phyloP scores from a whole-genome alignment of 352 stramenopile species.

The Phytopythium aichiense region DNA sequence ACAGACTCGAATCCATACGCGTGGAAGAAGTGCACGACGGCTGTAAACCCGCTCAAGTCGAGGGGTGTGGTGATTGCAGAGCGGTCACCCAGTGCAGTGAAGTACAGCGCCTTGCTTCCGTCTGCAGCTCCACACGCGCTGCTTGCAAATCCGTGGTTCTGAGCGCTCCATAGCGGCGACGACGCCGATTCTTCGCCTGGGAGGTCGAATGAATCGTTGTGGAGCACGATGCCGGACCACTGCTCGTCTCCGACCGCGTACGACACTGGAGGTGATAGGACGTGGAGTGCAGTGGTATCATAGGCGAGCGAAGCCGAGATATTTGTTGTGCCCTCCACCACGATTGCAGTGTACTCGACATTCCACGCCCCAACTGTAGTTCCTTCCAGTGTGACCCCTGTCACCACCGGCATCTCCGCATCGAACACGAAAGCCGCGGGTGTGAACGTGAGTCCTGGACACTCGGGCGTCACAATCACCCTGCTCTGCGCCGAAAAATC shows the following conservation, averaged over 20 bases:
- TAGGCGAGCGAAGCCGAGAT: slow-evolving; percentile 22
- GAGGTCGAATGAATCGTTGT: slow-evolving; percentile 61
- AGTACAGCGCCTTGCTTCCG: slow-evolving; percentile 49
- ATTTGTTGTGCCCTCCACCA: slow-evolving; percentile 16
- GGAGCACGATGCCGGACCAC: slow-evolving; percentile 47
- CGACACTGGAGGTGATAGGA: slow-evolving; percentile 29
- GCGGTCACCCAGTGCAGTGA: slow-evolving; percentile 54
- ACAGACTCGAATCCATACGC: slow-evolving; percentile 42
- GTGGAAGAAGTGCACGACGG: slow-evolving; percentile 61
- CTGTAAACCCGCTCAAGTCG: slow-evolving; percentile 47
- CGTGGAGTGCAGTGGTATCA: slow-evolving; percentile 18
- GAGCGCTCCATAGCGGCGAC: slow-evolving; percentile 42
- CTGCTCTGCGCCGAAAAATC: not conserved
- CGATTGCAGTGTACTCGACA: slow-evolving; percentile 29
- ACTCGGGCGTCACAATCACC: slow-evolving; percentile 31
- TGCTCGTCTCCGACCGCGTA: slow-evolving; percentile 28
- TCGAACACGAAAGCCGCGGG: slow-evolving; percentile 25
- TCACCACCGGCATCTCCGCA: slow-evolving; percentile 8
- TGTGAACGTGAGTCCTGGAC: slow-evolving; percentile 26
- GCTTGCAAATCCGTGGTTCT: slow-evolving; percentile 61
- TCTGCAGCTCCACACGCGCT: slow-evolving; percentile 37
- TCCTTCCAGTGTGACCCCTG: slow-evolving; percentile 15
- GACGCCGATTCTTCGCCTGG: slow-evolving; percentile 8
- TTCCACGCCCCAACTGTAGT: slow-evolving; percentile 14
- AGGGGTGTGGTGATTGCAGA: slow-evolving; percentile 39